These are phyloP conservation scores for Pontederia paniculata DNA, from an alignment of 176 grass and related monocot species.

Conservation along the genomic window DNA sequence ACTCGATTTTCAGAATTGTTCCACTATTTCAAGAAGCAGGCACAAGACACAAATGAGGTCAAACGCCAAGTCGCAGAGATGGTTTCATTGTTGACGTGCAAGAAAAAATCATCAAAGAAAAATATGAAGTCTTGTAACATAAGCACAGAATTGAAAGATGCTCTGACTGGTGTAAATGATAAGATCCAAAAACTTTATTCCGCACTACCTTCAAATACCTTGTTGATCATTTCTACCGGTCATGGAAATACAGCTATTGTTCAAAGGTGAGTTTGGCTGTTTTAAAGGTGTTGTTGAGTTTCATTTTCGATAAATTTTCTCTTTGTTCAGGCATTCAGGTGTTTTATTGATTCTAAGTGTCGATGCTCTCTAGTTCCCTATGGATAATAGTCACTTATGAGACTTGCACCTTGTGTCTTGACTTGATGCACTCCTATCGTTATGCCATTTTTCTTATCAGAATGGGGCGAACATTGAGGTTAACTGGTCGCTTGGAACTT, in stretches of 20 bases:
- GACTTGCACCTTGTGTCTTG: no score
- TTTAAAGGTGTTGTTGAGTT: not conserved
- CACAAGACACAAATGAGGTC: constrained; percentile 46
- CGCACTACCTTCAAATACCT: constrained; percentile 49
- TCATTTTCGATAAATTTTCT: not conserved
- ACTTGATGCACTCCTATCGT: no score
- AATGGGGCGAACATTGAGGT: no score
- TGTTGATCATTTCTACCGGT: constrained; percentile 79
- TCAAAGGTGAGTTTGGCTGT: constrained; percentile 48
- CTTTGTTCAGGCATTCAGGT: no score
- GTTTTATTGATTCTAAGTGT: no score
- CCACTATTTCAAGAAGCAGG: constrained; percentile 40
- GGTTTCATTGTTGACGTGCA: constrained; percentile 68
- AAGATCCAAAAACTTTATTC: constrained; percentile 55
- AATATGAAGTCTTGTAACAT: constrained; percentile 24
- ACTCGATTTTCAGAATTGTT: constrained; percentile 72
- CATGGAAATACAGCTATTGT: constrained; percentile 86
- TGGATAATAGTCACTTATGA: no score
- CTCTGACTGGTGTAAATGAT: constrained; percentile 50
- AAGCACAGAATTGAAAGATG: constrained; percentile 56
- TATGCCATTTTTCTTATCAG: no score
- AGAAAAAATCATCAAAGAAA: constrained; percentile 49
- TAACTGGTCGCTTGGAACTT: no score
- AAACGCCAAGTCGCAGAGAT: constrained; percentile 59
- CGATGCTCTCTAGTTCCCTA: no score